Evolutionary conservation across 179 eudicot species (phyloP).

Genomic region (Spergularia azorica): DNA sequence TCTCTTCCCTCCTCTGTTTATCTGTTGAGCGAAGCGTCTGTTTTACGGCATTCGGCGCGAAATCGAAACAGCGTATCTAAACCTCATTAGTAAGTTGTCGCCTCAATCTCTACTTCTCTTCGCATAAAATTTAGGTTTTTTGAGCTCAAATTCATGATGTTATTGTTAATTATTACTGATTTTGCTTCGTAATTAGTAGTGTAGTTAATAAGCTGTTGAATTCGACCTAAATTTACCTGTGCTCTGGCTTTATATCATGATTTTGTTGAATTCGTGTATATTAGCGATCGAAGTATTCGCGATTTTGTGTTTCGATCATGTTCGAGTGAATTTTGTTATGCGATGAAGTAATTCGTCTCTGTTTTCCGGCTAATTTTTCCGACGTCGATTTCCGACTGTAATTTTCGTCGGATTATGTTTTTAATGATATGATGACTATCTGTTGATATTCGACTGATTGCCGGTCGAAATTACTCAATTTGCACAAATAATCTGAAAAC

Average conservation of each 20-base stretch:
- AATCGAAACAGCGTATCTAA: not conserved
- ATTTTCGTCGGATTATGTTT: no score
- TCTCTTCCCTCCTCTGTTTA: not conserved
- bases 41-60: not conserved
- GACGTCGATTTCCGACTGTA: not conserved
- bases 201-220: not conserved
- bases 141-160: not conserved
- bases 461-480: no score
- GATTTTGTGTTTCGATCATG: not conserved
- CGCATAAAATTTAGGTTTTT: not conserved
- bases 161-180: not conserved
- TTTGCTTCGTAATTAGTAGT: not conserved
- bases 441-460: no score
- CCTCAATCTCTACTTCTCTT: not conserved
- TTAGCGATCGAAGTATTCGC: not conserved
- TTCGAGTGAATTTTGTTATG: not conserved
- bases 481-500: no score
- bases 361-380: not conserved
- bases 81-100: slow-evolving; percentile 13
- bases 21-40: not conserved
- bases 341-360: not conserved
- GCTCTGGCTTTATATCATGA: not conserved
- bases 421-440: not conserved
- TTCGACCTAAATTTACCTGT: not conserved
- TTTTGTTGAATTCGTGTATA: not conserved